phyloP scores from a whole-genome alignment of 169 alveolate genomes.

The Eimeria necatrix region DNA sequence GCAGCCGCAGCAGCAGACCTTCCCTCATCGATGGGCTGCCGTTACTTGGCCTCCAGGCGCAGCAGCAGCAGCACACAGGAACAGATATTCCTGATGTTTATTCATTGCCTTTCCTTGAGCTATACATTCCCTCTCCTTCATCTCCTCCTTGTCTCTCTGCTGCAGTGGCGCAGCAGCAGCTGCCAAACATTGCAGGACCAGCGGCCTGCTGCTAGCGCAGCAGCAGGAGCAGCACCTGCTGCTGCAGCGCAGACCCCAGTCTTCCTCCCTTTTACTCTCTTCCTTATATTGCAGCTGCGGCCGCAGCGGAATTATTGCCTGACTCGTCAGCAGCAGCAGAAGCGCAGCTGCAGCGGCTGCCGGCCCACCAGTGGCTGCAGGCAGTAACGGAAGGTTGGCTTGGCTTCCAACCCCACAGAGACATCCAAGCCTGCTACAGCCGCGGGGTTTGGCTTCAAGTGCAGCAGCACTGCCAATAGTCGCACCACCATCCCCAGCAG shows the following conservation, averaged over 20 bases:
- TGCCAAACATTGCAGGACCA: slow-evolving; percentile 57
- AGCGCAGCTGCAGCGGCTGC: slow-evolving; percentile 19
- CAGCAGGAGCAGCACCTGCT: slow-evolving; percentile 45
- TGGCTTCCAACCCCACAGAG: neutral
- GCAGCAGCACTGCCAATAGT: neutral
- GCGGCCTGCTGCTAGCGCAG: slow-evolving; percentile 56
- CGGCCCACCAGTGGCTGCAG: neutral
- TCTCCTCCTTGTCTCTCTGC: slow-evolving; percentile 26
- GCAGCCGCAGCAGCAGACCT: slow-evolving; percentile 61
- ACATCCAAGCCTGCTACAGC: too few species aligned
- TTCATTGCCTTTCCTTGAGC: neutral
- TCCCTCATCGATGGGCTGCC: slow-evolving; percentile 38
- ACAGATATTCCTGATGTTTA: neutral
- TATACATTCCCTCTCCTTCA: neutral
- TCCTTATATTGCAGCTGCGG: neutral
- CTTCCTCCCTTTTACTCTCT: neutral
- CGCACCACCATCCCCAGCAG: slow-evolving; percentile 32
- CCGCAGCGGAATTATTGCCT: slow-evolving; percentile 2
- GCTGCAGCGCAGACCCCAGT: slow-evolving; percentile 18
- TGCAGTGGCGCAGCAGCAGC: slow-evolving; percentile 28
- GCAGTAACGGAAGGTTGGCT: neutral
- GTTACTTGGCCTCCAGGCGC: neutral
- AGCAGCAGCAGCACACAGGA: slow-evolving; percentile 35
- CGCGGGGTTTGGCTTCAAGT: neutral
- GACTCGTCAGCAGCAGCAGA: slow-evolving; percentile 14